Base-by-base conservation (phyloP, 148 eudicot genomes). In the Talinum fruticosum region DNA sequence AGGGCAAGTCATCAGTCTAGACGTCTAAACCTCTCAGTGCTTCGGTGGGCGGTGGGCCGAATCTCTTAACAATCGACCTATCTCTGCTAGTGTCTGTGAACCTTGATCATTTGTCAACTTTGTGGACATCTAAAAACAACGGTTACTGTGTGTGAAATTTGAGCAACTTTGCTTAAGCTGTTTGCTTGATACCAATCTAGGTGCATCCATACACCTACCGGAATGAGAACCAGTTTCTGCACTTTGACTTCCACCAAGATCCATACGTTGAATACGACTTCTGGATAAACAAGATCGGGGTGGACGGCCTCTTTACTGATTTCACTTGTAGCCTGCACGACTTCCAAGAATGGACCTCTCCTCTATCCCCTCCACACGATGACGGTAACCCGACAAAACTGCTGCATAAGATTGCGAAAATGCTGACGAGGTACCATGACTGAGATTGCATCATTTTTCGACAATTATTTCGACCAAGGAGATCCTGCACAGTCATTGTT, bases 181-280 rank as follows among this genome's bases (percentile, higher is more conserved):
- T 62, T 10, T 28, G 0, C 66, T 26, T n/a, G 5, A 62, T 76
- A 70, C 61, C 18, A 51, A 24, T 38, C 19, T 93, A 95, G 99
- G 99, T 95, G 75, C 99, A 95, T 70, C 97, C 99, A 18, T 95
- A 95, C 80, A 95, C 99, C 13, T 95, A 41, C 86, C 83, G 97
- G 76, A 89, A 91, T 51, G 99, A 95, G 87, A 88, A 93, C 75
- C 59, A 80, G 38, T 95, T 62, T 83, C 71, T 95, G 77, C 97
- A 93, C 83, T 88, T 84, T 71, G 83, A 96, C 71, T 96, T 87
- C 86, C 80, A 86, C 47, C 87, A 96, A 87, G 99, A 96, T 82
- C 92, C 97, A 0, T 91, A 89, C 73, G 74, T 79, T 1, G 99
- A 96, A 75, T 96, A 85, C 34, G 94, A 83, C 64, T 93, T 76